Base-by-base conservation (phyloP, 2,329 filamentous ascomycete genomes). In the Ilyonectria destructans region DNA sequence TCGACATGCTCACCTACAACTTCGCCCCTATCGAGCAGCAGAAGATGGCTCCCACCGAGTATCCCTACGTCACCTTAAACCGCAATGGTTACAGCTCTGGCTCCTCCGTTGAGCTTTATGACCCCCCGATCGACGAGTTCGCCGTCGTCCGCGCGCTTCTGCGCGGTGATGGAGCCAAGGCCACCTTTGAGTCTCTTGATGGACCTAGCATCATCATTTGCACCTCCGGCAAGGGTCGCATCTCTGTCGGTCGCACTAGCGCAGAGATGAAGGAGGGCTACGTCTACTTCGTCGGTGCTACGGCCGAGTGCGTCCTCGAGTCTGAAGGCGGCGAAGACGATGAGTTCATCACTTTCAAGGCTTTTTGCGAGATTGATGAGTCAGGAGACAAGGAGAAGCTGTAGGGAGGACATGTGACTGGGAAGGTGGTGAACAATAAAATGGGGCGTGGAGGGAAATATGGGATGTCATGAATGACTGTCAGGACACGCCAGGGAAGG, bases 41-140 rank as follows among this genome's bases (percentile, higher is more conserved):
- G 81, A 98, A 98, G 85, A 97, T 99, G 92, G 79, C 87, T 6
- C 94, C 96, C 0, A 87, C 86, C 17, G 93, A 96, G 75, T 98
- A 97, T 79, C 92, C 95, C 1, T 97, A 96, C 78, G 92, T 88
- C 13, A 93, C 92, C 2, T 86, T 98, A 62, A 97, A 97, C 80
- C 89, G 90, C n/a, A 82, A 86, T 0, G 95, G 92, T 7, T 98
- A 97, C 83, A 93, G 90, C 69, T 94, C 92, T 6, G 90, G 86
- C 57, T 96, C 93, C 2, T 86, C 89, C 7, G 89, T 90, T 4
- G 84, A 89, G 10, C 88, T 98, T 17, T 99, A 99, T 81, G 93
- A 99, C 78, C 96, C 96, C 0, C 96, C 96, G 0, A 99, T 99
- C 71, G 94, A 97, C 59, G 96, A 99, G 80, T 99, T 99, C 81